phyloP scores from a whole-genome alignment of 164 flowering plant species.

The Stephania japonica region DNA sequence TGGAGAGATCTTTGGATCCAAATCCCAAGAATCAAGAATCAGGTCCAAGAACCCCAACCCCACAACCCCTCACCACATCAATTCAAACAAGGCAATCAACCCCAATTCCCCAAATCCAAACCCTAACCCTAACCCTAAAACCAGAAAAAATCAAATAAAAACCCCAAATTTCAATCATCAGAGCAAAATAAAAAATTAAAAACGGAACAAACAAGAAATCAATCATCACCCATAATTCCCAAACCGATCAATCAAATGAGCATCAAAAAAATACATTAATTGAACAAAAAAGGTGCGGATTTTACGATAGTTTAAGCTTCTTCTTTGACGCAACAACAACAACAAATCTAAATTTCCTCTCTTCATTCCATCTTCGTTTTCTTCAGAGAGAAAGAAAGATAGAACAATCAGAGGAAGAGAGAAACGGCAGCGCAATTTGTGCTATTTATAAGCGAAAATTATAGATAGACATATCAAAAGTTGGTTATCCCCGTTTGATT shows the following conservation, averaged over 20 bases:
- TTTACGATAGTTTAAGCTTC: constrained; percentile 15
- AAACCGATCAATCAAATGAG: background rate
- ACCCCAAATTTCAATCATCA: background rate
- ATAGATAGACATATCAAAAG: no score
- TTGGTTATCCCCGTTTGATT: no score
- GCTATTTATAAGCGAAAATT: background rate
- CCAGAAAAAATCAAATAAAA: constrained; percentile 8
- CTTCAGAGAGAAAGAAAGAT: background rate
- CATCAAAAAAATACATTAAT: background rate
- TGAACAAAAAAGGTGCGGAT: constrained; percentile 11
- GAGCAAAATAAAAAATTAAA: background rate
- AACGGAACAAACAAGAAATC: background rate
- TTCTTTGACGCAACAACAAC: background rate
- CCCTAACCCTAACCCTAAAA: constrained; percentile 15
- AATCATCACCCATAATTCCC: background rate
- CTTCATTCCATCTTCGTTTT: background rate
- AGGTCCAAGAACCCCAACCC: background rate
- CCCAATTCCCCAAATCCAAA: background rate
- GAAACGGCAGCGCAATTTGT: background rate
- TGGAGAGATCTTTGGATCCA: background rate
- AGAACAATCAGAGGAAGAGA: background rate
- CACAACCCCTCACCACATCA: background rate
- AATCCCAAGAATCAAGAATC: background rate
- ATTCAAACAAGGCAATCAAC: background rate
- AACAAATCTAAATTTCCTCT: background rate